Conservation (phyloP, 2,329 filamentous ascomycete genomes). For the Trichoderma atrobrunneum region DNA sequence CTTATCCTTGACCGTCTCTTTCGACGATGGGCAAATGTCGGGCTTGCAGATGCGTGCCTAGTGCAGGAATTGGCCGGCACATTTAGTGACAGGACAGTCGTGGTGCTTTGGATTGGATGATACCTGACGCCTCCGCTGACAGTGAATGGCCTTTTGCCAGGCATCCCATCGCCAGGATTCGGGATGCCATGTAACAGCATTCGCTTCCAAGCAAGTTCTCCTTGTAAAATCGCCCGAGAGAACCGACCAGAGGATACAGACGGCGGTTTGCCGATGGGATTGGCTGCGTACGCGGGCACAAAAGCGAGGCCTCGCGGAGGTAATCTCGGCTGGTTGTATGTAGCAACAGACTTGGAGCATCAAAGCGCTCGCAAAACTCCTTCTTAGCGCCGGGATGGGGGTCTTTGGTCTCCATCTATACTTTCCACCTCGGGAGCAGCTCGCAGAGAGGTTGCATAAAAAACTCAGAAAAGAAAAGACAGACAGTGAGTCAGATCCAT, state of each 20-base stretch:
- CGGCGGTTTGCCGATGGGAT: background rate
- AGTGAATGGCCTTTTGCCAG: background rate
- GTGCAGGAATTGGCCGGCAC: background rate
- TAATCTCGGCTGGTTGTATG: constrained; percentile 14
- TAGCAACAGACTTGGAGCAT: background rate
- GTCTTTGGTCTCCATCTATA: background rate
- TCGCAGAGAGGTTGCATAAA: background rate
- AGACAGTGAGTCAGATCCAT: background rate
- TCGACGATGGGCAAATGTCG: background rate
- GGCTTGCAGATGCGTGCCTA: background rate
- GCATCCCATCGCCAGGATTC: background rate
- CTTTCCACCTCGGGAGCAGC: background rate
- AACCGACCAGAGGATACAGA: background rate
- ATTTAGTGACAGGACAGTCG: background rate
- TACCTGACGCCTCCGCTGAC: background rate
- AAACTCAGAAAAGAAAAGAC: background rate
- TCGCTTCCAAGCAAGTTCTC: background rate
- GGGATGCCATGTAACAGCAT: background rate
- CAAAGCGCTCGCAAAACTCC: background rate
- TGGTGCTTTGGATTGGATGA: background rate
- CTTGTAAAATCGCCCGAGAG: background rate
- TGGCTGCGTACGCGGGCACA: background rate
- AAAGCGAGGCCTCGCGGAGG: constrained; percentile 6
- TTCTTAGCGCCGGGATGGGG: constrained; percentile 10
- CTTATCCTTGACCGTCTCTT: constrained; percentile 6